phyloP scores from a whole-genome alignment of 2,329 filamentous ascomycete species.

The Aspergillus alliaceus region DNA sequence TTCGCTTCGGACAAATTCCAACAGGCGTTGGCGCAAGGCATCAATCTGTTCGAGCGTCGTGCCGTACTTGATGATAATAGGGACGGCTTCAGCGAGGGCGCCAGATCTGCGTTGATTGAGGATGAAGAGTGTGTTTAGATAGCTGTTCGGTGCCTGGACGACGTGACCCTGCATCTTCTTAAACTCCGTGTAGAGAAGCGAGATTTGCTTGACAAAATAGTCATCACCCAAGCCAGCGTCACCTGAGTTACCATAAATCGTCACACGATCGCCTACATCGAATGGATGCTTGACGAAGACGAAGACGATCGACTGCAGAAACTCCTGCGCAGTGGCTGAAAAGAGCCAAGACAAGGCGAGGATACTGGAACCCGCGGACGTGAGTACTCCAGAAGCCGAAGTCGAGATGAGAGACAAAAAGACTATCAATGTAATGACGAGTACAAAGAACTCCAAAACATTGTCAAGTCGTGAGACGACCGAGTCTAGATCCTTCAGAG shows the following conservation, averaged over 20 bases:
- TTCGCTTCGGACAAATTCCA: conserved; percentile 79
- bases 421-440: conserved; percentile 77
- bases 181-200: conserved; percentile 91
- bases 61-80: conserved; percentile 83
- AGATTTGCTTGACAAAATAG: conserved; percentile 94
- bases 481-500: conserved; percentile 90
- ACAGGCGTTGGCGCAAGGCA: conserved; percentile 72
- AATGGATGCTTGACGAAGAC: conserved; percentile 98
- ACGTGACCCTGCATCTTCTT: conserved; percentile 98
- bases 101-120: conserved; percentile 91
- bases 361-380: conserved; percentile 82
- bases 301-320: conserved; percentile 89
- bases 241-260: conserved; percentile 87
- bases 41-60: conserved; percentile 83
- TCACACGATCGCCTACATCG: conserved; percentile 90
- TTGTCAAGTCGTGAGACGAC: conserved; percentile 88
- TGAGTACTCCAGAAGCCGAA: conserved; percentile 86
- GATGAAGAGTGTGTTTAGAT: conserved; percentile 90
- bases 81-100: conserved; percentile 80
- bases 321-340: conserved; percentile 89
- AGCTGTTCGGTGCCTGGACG: conserved; percentile 91
- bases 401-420: conserved; percentile 87
- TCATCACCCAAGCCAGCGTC: conserved; percentile 78
- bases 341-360: conserved; percentile 91
- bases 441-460: conserved; percentile 83